A percentile compares a stretch with the other conserved stretches of the same genome.
Conservation (phyloP, 352 stramenopile species). For the Phytophthora meadii region DNA sequence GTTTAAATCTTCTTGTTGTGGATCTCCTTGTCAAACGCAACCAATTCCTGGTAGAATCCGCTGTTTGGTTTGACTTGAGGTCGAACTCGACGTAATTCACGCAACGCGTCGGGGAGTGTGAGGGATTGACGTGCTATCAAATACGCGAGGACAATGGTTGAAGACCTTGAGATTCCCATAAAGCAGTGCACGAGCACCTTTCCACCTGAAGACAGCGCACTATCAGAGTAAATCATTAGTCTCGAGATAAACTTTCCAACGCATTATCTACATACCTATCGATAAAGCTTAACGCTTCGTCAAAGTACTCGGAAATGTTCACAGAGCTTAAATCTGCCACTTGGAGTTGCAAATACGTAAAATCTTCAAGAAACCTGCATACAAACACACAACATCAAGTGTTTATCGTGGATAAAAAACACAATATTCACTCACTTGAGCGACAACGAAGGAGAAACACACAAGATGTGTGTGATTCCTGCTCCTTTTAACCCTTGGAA, state of each 20-base stretch:
- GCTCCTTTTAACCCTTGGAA: constrained; percentile 39
- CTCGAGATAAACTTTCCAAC: neutral
- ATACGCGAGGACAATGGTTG: constrained; percentile 72
- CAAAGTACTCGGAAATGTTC: constrained; percentile 55
- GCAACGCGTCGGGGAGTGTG: constrained; percentile 50
- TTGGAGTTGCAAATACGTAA: constrained; percentile 62
- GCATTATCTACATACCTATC: constrained; percentile 40
- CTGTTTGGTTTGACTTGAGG: constrained; percentile 72
- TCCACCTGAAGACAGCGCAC: constrained; percentile 46
- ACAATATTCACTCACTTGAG: constrained; percentile 40
- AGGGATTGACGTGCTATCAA: constrained; percentile 52
- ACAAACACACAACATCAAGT: neutral
- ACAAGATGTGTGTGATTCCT: constrained; percentile 69
- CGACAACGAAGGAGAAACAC: constrained; percentile 51
- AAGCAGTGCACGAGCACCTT: constrained; percentile 83
- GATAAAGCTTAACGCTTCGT: constrained; percentile 63
- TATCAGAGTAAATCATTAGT: constrained; percentile 12
- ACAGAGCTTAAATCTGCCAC: constrained; percentile 54
- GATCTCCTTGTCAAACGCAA: constrained; percentile 43
- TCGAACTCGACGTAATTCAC: constrained; percentile 47
- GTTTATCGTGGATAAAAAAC: neutral
- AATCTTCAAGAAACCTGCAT: constrained; percentile 50
- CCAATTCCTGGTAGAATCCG: constrained; percentile 66
- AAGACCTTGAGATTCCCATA: constrained; percentile 71
- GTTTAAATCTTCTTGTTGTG: constrained; percentile 1